phyloP scores from a whole-genome alignment of 2,329 filamentous ascomycete species.

The Diaporthe sp. region DNA sequence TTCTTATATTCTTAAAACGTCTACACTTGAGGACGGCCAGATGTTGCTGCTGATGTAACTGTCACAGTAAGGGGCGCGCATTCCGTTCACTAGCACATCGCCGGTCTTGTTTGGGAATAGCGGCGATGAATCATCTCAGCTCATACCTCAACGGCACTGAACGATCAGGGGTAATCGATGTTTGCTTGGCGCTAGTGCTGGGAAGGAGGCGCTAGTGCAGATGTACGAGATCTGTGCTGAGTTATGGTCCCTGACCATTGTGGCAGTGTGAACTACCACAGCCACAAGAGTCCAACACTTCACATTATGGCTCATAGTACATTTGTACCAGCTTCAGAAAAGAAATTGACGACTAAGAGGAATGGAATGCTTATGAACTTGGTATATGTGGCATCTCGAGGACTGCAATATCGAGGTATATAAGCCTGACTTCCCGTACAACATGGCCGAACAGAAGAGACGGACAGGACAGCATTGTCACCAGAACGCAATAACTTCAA shows the following conservation, averaged over 20 bases:
- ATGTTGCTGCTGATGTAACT: not conserved
- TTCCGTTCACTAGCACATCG: not conserved
- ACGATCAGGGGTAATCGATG: not conserved
- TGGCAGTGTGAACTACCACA: not conserved
- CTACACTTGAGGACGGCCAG: too few species aligned
- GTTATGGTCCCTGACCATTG: too few species aligned
- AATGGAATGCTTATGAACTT: not conserved
- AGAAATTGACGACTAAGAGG: not conserved
- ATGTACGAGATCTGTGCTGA: not conserved
- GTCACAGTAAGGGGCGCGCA: too few species aligned
- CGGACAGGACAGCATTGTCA: too few species aligned
- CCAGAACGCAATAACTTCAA: too few species aligned
- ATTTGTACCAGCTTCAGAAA: not conserved
- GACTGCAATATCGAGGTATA: not conserved
- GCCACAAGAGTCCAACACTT: not conserved
- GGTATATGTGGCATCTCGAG: not conserved
- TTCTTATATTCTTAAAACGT: not conserved
- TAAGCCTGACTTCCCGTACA: not conserved
- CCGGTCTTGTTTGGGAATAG: not conserved
- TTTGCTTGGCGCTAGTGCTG: not conserved
- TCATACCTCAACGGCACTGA: not conserved
- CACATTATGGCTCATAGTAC: conserved; percentile 13
- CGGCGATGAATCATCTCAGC: conserved; percentile 21
- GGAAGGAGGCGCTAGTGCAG: not conserved
- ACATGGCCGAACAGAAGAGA: not conserved